Evolutionary conservation across 1,284 basidiomycete species (phyloP), one percentile per base, ranked within the genome.

Genomic region (Stygiomarasmius scandens): DNA sequence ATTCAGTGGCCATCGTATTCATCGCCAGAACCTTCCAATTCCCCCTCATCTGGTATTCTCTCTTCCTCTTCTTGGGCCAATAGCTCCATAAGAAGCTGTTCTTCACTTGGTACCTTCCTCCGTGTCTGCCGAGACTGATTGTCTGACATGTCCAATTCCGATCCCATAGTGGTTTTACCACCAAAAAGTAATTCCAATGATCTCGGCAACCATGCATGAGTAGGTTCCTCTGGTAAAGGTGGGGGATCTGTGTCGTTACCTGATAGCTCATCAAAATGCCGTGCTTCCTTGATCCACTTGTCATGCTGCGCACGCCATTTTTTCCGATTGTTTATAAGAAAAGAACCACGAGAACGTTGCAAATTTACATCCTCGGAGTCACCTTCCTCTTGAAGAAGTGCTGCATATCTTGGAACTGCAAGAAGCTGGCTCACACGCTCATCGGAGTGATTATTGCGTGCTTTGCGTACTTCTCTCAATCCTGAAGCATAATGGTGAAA

Each of bases 1-100:
- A 6, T 24, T 24, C 45, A 34, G 32, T 16, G n/a, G 14, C 46
- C 45, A 23, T 38, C 20, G n/a, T 49, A 48, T 48, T 55, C 29
- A 36, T 55, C 49, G 10, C 51, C 25, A n/a, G 51, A 52, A n/a
- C 51, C 51, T 23, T 52, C 51, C 22, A 52, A 45, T 9, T n/a
- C 51, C 24, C 41, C 38, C 19, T 52, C 51, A 52, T 52, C 41
- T 6, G 25, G 51, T 16, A 52, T 52, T 20, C 41, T 23, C 11
- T 45, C 50, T 3, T 50, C 49, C 12, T 34, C 32, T 10, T 57
- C 50, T 12, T 44, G 46, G 11, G 14, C 29, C 23, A 57, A 19
- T 23, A 57, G 36, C 45, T 51, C 50, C 50, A 57, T 57, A 10
- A 50, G 50, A 9, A 47, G 25, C 29, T 52, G 46, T 25, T 57